Evolutionary conservation across 2,329 filamentous ascomycete species (phyloP).

Genomic region (Aspergillus aculeatus): DNA sequence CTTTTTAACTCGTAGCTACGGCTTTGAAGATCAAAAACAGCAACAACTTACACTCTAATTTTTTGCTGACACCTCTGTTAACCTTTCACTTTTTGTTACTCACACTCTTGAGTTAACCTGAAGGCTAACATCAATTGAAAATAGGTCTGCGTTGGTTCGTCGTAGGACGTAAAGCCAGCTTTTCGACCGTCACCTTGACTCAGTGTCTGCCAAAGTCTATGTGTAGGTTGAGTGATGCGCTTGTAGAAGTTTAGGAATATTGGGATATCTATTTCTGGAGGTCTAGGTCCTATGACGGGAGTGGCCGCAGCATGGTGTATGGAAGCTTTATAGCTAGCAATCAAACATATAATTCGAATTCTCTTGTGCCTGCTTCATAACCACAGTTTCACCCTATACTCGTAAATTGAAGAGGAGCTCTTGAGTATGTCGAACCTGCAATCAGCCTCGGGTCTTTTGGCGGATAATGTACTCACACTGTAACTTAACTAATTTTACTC

Average conservation of each 20-base stretch:
- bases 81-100: constrained; percentile 4
- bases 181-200: background rate
- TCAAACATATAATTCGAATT: background rate
- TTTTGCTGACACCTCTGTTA: constrained; percentile 58
- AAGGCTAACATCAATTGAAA: constrained; percentile 11
- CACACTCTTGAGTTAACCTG: constrained; percentile 1
- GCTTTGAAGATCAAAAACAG: constrained; percentile 59
- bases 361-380: no score
- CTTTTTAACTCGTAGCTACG: constrained; percentile 64
- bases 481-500: background rate
- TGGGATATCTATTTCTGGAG: background rate
- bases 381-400: no score
- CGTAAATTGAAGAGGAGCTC: no score
- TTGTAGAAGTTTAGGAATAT: background rate
- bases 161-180: constrained; percentile 5
- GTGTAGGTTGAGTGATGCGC: background rate
- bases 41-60: constrained; percentile 71
- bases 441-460: no score
- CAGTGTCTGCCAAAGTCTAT: background rate
- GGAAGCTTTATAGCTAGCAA: background rate
- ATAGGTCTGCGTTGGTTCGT: constrained; percentile 1
- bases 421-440: no score
- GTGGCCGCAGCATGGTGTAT: background rate
- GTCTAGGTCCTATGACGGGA: background rate
- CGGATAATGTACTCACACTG: no score